Conservation (phyloP, 2,329 filamentous ascomycete species). For the Triangularia setosa region DNA sequence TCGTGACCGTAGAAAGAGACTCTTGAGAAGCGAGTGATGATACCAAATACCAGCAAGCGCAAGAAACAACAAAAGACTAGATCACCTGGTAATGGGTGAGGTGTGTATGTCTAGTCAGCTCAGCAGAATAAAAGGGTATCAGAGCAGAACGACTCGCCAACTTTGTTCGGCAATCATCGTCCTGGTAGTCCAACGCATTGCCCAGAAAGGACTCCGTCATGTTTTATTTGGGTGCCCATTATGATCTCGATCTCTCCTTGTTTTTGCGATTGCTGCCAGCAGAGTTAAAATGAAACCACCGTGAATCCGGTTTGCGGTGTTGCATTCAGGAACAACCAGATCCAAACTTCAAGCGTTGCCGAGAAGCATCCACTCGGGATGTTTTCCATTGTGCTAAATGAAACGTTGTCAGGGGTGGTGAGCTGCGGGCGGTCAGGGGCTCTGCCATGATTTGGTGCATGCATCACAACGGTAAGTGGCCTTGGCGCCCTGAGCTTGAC, state of each 20-base stretch:
- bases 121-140: not conserved
- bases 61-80: not conserved
- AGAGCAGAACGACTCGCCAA: not conserved
- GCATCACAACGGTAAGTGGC: conserved; percentile 14
- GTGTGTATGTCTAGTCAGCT: not conserved
- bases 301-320: conserved; percentile 11
- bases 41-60: not conserved
- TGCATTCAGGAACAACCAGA: conserved; percentile 8
- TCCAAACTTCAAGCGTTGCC: conserved; percentile 5
- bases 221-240: not conserved
- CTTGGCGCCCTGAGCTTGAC: conserved; percentile 7
- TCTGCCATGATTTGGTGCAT: conserved; percentile 17
- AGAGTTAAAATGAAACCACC: not conserved
- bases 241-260: conserved; percentile 3
- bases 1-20: not conserved
- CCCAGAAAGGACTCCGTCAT: not conserved
- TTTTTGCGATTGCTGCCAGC: not conserved
- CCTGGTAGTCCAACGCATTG: not conserved
- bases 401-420: conserved; percentile 11
- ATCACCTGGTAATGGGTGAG: not conserved
- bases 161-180: not conserved
- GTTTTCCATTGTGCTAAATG: conserved; percentile 8
- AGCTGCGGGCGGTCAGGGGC: conserved; percentile 13
- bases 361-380: conserved; percentile 10
- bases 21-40: conserved; percentile 10